phyloP scores from a whole-genome alignment of 192 early-diverging fungal genomes.

The Linnemannia hyalina region DNA sequence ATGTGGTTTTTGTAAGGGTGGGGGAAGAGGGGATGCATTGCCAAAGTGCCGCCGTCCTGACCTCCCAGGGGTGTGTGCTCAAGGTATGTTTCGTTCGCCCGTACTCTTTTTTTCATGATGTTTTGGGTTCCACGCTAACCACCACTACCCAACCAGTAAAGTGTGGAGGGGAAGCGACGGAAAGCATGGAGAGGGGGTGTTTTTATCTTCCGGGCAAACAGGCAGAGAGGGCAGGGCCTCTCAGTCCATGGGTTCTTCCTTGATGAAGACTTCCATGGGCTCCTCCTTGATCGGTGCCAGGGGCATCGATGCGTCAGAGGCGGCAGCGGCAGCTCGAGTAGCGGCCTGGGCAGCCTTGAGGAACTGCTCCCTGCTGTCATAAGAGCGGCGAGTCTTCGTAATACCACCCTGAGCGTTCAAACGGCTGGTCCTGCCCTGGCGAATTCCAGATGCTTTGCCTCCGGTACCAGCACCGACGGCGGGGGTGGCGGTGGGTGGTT shows the following conservation, averaged over 20 bases:
- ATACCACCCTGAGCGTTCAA: constrained; percentile 39
- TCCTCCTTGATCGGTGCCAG: constrained; percentile 50
- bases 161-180: background rate
- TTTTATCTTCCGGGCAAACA: constrained; percentile 33
- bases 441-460: background rate
- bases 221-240: background rate
- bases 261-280: constrained; percentile 49
- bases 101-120: constrained; percentile 41
- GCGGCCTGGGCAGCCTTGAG: constrained; percentile 13
- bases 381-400: constrained; percentile 37
- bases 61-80: background rate
- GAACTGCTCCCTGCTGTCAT: constrained; percentile 29
- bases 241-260: constrained; percentile 51
- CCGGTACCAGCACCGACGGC: background rate
- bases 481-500: constrained; percentile 28
- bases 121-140: constrained; percentile 8
- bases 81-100: constrained; percentile 24
- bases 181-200: background rate
- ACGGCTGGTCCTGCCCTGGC: constrained; percentile 22
- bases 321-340: background rate
- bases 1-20: background rate
- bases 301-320: constrained; percentile 13
- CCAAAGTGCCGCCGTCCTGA: background rate
- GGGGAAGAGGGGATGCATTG: background rate
- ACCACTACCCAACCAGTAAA: background rate